These are phyloP conservation scores for Melampsora abietis-canadensis DNA, from an alignment of 1,284 basidiomycete genomes.

Conservation along the genomic window DNA sequence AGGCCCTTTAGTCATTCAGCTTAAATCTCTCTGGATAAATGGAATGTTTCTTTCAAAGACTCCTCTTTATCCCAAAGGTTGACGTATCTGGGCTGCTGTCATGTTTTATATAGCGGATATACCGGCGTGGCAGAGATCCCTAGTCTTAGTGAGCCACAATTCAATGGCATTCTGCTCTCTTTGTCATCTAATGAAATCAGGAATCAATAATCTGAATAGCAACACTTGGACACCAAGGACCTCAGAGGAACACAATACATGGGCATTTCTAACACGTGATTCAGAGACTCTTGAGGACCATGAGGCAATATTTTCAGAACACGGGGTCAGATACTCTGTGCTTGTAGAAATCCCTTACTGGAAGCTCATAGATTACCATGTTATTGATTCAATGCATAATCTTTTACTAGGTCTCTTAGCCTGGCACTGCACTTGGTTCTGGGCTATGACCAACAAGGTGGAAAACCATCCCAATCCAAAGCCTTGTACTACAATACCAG, in stretches of 20 bases:
- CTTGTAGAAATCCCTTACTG: neutral
- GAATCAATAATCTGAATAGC: neutral
- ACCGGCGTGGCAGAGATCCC: neutral
- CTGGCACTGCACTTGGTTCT: constrained; percentile 19
- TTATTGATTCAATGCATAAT: constrained; percentile 30
- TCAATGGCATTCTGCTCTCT: neutral
- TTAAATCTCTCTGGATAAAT: neutral
- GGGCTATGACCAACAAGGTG: constrained; percentile 22
- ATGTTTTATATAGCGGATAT: neutral
- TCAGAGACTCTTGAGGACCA: neutral
- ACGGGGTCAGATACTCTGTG: neutral
- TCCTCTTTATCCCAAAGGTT: neutral
- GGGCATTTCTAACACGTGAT: neutral
- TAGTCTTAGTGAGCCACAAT: neutral
- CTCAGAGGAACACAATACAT: neutral
- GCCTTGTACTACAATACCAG: neutral
- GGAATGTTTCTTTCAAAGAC: neutral
- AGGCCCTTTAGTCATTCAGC: neutral
- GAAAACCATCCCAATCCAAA: neutral
- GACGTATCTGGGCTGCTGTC: neutral
- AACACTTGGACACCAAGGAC: neutral
- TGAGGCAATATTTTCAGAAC: neutral
- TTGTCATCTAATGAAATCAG: neutral
- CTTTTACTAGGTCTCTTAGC: constrained; percentile 12
- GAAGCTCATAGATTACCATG: neutral